phyloP scores from a whole-genome alignment of 2,329 filamentous ascomycete genomes.

The Pseudogymnoascus sp. region DNA sequence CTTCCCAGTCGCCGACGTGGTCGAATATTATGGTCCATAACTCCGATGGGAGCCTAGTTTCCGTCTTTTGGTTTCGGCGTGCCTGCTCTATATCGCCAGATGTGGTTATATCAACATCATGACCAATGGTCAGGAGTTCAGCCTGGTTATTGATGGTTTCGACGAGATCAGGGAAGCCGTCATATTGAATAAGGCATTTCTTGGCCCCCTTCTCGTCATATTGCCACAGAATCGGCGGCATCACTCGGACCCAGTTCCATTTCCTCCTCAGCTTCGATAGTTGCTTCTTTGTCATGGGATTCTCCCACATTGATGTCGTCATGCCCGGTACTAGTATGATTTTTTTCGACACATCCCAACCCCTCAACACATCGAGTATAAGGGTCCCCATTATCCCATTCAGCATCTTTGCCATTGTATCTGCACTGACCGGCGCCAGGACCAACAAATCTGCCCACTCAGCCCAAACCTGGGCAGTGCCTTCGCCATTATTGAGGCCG shows the following conservation, averaged over 20 bases:
- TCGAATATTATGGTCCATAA: slow-evolving; percentile 87
- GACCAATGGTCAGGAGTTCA: slow-evolving; percentile 65
- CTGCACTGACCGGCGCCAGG: slow-evolving; percentile 76
- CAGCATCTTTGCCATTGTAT: slow-evolving; percentile 81
- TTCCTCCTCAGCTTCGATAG: slow-evolving; percentile 74
- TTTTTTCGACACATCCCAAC: slow-evolving; percentile 82
- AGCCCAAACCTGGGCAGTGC: slow-evolving; percentile 53
- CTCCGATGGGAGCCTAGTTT: slow-evolving; percentile 63
- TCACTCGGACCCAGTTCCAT: slow-evolving; percentile 80
- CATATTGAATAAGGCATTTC: slow-evolving; percentile 54
- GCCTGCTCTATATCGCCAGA: slow-evolving; percentile 34
- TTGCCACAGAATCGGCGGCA: slow-evolving; percentile 76
- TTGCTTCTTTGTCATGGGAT: slow-evolving; percentile 81
- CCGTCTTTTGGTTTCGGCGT: slow-evolving; percentile 33
- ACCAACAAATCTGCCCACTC: slow-evolving; percentile 85
- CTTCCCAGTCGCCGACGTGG: slow-evolving; percentile 81
- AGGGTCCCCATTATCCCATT: slow-evolving; percentile 75
- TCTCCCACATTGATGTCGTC: slow-evolving; percentile 84
- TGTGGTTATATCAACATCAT: slow-evolving; percentile 48
- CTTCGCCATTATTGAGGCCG: slow-evolving; percentile 7
- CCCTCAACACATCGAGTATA: slow-evolving; percentile 70
- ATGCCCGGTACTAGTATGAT: slow-evolving; percentile 82
- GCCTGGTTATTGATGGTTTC: slow-evolving; percentile 71
- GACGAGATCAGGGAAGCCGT: slow-evolving; percentile 63
- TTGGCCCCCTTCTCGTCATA: slow-evolving; percentile 47